Conservation (phyloP, 345 rosid genomes). For the Litchi chinensis region DNA sequence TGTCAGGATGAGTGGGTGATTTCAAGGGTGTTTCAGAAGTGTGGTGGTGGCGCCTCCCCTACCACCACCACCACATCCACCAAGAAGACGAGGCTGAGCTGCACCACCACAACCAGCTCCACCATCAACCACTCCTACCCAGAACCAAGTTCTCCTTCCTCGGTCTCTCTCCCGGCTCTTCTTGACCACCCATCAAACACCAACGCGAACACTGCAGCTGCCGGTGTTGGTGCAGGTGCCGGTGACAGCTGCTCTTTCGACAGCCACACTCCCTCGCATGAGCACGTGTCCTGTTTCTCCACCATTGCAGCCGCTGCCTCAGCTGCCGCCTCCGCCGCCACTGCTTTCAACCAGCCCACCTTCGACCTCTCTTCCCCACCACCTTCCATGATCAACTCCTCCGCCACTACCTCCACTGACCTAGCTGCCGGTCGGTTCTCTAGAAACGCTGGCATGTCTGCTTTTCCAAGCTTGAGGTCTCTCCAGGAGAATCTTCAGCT, state of each 20-base stretch:
- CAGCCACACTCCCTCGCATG: constrained; percentile 41
- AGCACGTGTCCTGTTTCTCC: constrained; percentile 99
- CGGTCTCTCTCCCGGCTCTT: constrained; percentile 83
- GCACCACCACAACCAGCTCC: constrained; percentile 19
- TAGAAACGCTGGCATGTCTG: constrained; percentile 37
- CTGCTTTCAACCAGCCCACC: constrained; percentile 20
- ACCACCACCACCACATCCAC: neutral
- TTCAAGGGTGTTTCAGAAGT: constrained; percentile 81
- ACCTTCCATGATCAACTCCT: constrained; percentile 9
- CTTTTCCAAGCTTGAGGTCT: constrained; percentile 69
- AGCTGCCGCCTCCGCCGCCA: constrained; percentile 37
- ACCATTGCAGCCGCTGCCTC: constrained; percentile 60
- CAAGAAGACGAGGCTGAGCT: constrained; percentile 47
- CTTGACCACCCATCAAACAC: constrained; percentile 33
- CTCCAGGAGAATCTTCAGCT: constrained; percentile 79
- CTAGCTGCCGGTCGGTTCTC: constrained; percentile 25
- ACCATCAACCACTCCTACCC: constrained; percentile 30
- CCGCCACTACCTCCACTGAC: neutral
- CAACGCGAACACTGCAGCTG: constrained; percentile 23
- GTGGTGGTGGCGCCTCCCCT: constrained; percentile 38
- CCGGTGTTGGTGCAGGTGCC: constrained; percentile 13
- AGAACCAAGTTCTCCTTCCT: constrained; percentile 71
- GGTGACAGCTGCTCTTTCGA: constrained; percentile 60
- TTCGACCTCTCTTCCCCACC: constrained; percentile 38
- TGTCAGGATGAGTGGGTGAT: constrained; percentile 95